Evolutionary conservation across 306 rosid genomes (phyloP), one percentile per base, ranked within the genome.

Genomic region (Malus fusca): DNA sequence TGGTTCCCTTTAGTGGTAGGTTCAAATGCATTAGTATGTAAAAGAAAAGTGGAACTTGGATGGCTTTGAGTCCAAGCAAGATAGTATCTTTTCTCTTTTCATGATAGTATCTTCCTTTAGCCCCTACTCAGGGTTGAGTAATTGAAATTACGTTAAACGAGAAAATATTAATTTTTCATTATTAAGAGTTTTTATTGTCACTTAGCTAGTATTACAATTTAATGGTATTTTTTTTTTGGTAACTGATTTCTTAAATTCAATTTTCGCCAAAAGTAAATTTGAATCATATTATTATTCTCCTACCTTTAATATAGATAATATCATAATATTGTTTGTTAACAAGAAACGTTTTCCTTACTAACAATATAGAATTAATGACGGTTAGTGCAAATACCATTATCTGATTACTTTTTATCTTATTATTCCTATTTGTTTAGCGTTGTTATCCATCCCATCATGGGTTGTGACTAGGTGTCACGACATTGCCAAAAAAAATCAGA

Each of bases 181-280:
- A 37, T 37, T 6, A 37, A 37, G 42, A 7, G 0, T 37, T 37
- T 37, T 37, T 35, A 6, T 0, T 1, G 40, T 35, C 40, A 35
- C 8, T 35, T 35, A 26, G 26, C 26, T 26, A 35, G 1, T 5
- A 33, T 0, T 33, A 1, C 1, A 33, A 33, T 33, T 5, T 33
- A 33, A 33, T 33, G 0, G 8, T 33, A 5, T 35, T 35, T 6
- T 6, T 33, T 1, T 6, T 35, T 35, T 35, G 1, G 42, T 37
- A 37, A 37, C 0, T 1, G 42, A 37, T 0, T 0, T 35, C 0
- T 35, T 35, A 7, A 37, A 1, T 37, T 37, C 2, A 2, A 37
- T 37, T 37, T 0, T 37, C 0, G 42, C 0, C 0, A 37, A 7
- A 37, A 0, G 0, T 0, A 0, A 37, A 37, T 37, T 37, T 37